Percentiles rank a stretch among this genome's conserved stretches.
Evolutionary conservation across 345 rosid species (phyloP).

Genomic region (Turritis glabra): DNA sequence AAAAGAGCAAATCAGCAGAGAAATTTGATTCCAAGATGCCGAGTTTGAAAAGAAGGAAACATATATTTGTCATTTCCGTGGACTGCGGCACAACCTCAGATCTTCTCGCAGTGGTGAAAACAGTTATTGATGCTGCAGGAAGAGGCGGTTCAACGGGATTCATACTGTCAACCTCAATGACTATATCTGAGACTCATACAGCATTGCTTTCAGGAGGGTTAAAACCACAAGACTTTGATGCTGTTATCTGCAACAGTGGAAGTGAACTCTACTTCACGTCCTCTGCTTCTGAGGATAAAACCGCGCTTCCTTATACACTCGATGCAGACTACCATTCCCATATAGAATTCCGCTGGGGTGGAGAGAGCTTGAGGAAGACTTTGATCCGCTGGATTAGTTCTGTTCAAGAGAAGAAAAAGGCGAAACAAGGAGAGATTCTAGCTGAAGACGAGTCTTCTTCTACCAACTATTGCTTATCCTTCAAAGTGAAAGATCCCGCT

Average conservation of each 20-base stretch:
- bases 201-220: constrained; percentile 54
- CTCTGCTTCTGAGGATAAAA: constrained; percentile 47
- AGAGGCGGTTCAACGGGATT: constrained; percentile 52
- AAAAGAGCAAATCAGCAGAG: constrained; percentile 41
- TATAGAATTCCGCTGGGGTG: constrained; percentile 81
- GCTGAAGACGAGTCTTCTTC: constrained; percentile 57
- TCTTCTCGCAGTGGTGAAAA: constrained; percentile 42
- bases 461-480: constrained; percentile 56
- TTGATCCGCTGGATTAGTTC: constrained; percentile 69
- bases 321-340: constrained; percentile 80
- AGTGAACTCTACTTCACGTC: constrained; percentile 70
- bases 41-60: constrained; percentile 53
- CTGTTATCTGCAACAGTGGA: constrained; percentile 82
- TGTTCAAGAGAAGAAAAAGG: constrained; percentile 46
- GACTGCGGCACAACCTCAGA: constrained; percentile 48
- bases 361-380: constrained; percentile 69
- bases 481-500: constrained; percentile 51
- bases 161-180: constrained; percentile 62
- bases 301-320: constrained; percentile 49
- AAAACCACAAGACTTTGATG: constrained; percentile 64
- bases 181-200: constrained; percentile 62
- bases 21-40: constrained; percentile 50
- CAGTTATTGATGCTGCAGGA: constrained; percentile 47
- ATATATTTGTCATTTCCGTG: constrained; percentile 59
- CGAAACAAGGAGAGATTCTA: constrained; percentile 43